Conservation (phyloP, 352 stramenopile genomes). For the Phytophthora syringae region DNA sequence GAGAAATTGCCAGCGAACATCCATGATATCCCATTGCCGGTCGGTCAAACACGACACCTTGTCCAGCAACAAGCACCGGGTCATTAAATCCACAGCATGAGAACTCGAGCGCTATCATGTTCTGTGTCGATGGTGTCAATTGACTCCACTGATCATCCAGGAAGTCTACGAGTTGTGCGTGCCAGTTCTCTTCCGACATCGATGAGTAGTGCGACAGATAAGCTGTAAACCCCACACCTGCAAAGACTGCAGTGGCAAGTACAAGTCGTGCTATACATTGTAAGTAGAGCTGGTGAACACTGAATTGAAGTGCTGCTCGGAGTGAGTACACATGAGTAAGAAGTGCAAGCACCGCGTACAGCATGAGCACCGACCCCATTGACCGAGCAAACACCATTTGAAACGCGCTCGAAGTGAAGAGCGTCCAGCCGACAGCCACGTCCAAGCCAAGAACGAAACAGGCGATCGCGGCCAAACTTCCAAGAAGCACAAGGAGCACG, state of each 20-base stretch:
- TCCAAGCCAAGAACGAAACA: conserved; percentile 49
- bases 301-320: conserved; percentile 39
- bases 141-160: conserved; percentile 52
- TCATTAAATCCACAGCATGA: conserved; percentile 65
- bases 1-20: conserved; percentile 46
- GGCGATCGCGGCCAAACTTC: conserved; percentile 36
- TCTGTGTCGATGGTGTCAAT: conserved; percentile 34
- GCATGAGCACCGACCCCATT: conserved; percentile 40
- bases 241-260: conserved; percentile 34
- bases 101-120: conserved; percentile 50
- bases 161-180: conserved; percentile 32
- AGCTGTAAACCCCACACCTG: conserved; percentile 36
- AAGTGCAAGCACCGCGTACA: conserved; percentile 37
- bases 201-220: conserved; percentile 49
- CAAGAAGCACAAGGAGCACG: conserved; percentile 30
- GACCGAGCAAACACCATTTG: conserved; percentile 56
- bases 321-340: conserved; percentile 45
- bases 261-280: conserved; percentile 30
- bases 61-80: conserved; percentile 35
- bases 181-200: conserved; percentile 32
- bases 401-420: conserved; percentile 58
- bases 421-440: conserved; percentile 37
- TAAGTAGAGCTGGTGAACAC: conserved; percentile 55
- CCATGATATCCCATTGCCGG: conserved; percentile 37
- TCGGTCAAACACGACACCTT: conserved; percentile 54